These are phyloP conservation scores for Pleoardoris graminearum DNA, from an alignment of 2,329 filamentous ascomycete species.

Conservation along the genomic window DNA sequence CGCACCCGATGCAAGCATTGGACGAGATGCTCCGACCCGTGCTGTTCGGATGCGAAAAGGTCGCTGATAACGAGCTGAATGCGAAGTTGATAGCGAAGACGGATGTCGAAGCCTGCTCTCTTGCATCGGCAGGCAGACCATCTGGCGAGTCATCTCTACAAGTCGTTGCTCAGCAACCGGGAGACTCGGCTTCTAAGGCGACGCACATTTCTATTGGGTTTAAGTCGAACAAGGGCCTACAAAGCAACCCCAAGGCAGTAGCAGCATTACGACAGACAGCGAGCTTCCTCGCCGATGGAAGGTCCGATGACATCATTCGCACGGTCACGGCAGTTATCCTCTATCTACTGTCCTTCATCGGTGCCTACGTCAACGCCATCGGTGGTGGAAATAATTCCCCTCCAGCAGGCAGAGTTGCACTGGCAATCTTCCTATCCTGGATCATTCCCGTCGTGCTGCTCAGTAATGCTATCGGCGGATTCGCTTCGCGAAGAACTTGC, in stretches of 20 bases:
- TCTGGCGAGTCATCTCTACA: no score
- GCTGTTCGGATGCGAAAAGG: no score
- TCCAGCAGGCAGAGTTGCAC: conserved; percentile 26
- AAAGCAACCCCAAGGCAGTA: no score
- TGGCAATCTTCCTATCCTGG: conserved; percentile 28
- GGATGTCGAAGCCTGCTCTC: conserved; percentile 2
- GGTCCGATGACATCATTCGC: conserved; percentile 21
- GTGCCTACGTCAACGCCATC: conserved; percentile 14
- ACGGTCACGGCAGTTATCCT: conserved; percentile 19
- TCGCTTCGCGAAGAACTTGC: conserved; percentile 22
- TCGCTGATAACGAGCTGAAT: no score
- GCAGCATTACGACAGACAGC: no score
- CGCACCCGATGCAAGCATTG: no score
- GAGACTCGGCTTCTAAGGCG: no score
- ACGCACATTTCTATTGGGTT: no score
- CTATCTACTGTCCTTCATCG: conserved; percentile 20
- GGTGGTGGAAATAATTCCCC: conserved; percentile 20
- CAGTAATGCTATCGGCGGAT: conserved; percentile 26
- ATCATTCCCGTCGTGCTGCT: conserved; percentile 22
- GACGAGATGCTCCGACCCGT: no score
- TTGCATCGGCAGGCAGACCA: no score
- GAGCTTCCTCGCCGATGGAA: conserved; percentile 15
- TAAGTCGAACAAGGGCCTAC: no score
- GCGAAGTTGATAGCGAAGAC: conserved; percentile 7
- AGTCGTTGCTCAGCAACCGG: no score